A percentile compares a stretch with the other conserved stretches of the same genome.
Conservation (phyloP, 2,329 filamentous ascomycete species). For the Alternaria panax region DNA sequence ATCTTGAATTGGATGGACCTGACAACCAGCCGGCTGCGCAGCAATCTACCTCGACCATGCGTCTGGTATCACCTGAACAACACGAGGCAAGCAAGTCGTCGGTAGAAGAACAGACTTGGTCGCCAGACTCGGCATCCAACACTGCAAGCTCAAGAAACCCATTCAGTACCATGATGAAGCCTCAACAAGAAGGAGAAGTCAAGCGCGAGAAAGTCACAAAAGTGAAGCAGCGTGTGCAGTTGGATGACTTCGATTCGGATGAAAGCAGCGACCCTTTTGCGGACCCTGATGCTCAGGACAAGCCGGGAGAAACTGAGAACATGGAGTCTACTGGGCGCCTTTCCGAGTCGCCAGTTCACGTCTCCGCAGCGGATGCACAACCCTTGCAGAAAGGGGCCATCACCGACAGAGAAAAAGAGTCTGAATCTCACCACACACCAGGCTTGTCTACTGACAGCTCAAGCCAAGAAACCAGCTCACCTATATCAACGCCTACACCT, state of each 20-base stretch:
- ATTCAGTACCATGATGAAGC: constrained; percentile 38
- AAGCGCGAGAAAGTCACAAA: constrained; percentile 66
- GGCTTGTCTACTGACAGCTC: constrained; percentile 74
- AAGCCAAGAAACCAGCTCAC: constrained; percentile 65
- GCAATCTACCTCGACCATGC: constrained; percentile 42
- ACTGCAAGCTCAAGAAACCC: constrained; percentile 43
- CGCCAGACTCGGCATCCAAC: constrained; percentile 31
- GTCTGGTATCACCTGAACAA: constrained; percentile 43
- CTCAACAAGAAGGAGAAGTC: constrained; percentile 53
- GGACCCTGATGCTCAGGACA: constrained; percentile 47
- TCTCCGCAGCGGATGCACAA: constrained; percentile 64
- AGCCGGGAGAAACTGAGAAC: constrained; percentile 25
- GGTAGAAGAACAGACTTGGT: constrained; percentile 28
- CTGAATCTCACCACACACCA: constrained; percentile 60
- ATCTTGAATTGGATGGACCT: constrained; percentile 18
- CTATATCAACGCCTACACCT: constrained; percentile 46
- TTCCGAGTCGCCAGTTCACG: constrained; percentile 73
- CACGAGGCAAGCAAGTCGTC: constrained; percentile 22
- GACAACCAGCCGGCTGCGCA: constrained; percentile 24
- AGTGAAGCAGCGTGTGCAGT: constrained; percentile 68
- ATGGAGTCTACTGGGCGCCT: constrained; percentile 47
- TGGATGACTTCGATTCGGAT: constrained; percentile 74
- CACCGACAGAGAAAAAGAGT: constrained; percentile 34
- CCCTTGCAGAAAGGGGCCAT: constrained; percentile 35
- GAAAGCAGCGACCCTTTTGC: constrained; percentile 57